Evolutionary conservation across 768 basidiomycete species (phyloP).

Genomic region (Trametes cubensis): DNA sequence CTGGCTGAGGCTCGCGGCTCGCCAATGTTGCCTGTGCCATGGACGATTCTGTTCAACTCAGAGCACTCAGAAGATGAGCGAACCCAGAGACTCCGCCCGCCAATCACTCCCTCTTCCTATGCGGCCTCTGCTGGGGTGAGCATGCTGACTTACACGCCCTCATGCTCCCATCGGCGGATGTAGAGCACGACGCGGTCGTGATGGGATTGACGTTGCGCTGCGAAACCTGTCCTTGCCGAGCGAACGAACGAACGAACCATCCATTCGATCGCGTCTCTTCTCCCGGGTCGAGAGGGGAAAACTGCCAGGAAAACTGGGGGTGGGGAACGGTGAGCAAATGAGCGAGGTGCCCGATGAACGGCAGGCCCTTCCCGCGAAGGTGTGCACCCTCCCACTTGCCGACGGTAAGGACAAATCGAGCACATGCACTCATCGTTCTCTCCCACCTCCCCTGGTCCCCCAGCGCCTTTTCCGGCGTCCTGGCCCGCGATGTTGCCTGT

Average conservation of each 20-base stretch:
- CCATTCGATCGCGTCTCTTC: constrained; percentile 3
- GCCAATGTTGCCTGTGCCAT: background rate
- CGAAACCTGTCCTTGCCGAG: background rate
- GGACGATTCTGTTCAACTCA: constrained; percentile 2
- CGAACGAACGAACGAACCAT: too few relatives aligned
- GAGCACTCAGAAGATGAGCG: background rate
- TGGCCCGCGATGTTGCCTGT: background rate
- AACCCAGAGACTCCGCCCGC: constrained; percentile 15
- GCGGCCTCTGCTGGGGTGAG: too few relatives aligned
- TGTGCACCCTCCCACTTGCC: constrained; percentile 5
- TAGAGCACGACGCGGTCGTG: constrained; percentile 4
- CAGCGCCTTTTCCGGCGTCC: constrained; percentile 15
- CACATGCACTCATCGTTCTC: constrained; percentile 1
- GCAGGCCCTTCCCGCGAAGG: constrained; percentile 19
- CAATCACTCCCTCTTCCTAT: constrained; percentile 8
- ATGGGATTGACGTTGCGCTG: constrained; percentile 8
- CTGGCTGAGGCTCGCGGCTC: constrained; percentile 6
- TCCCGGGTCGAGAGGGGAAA: constrained; percentile 11
- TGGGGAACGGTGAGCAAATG: background rate
- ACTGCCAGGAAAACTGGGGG: background rate
- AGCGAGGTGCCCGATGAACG: constrained; percentile 1
- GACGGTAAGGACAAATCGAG: constrained; percentile 7
- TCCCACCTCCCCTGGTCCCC: background rate
- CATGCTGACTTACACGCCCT: background rate
- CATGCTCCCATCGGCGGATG: constrained; percentile 16